Evolutionary conservation across 2,329 filamentous ascomycete genomes (phyloP), one percentile per base, ranked within the genome.

Genomic region (Alternaria alternata): DNA sequence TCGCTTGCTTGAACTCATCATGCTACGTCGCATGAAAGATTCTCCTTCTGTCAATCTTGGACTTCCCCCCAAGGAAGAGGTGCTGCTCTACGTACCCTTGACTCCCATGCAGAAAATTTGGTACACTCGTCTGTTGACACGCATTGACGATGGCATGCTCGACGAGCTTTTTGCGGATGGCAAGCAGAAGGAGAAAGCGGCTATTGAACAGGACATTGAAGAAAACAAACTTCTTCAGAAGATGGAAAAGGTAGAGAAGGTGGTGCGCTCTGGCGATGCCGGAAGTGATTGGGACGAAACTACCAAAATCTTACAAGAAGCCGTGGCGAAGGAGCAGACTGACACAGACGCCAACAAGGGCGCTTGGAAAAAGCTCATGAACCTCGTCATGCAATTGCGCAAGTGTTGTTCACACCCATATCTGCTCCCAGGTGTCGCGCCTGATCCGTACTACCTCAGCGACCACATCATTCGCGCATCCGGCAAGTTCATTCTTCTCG

Each of bases 271-370:
- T 43, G 68, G 24, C 20, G 54, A 48, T 6, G 11, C 51, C 34
- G 39, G 51, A 28, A 52, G 75, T 76, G 65, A 68, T 8, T 86
- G 84, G 84, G 79, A 80, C 11, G 61, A 96, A 96, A 81, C 94
- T 90, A 82, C 94, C 94, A 78, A 91, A 94, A 89, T 98, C 95
- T 84, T 98, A 93, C 85, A 94, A 92, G 79, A 97, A 94, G 81
- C 97, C 91, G 57, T 91, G 2, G 65, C 74, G 9, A 75, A 79
- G 11, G 78, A 80, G 55, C 70, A 77, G 26, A 68, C 74, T 7
- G 68, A 70, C 20, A 66, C 66, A 20, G 65, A 59, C 6, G 43
- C 66, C n/a, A 78, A 73, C 18, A 78, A 74, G 54, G 76, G 73
- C 4, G 77, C 80, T 4, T 85, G 83, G 82, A 77, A 79, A 42